Base-by-base conservation (phyloP, 331 rosid species). In the Prunus yedoensis region DNA sequence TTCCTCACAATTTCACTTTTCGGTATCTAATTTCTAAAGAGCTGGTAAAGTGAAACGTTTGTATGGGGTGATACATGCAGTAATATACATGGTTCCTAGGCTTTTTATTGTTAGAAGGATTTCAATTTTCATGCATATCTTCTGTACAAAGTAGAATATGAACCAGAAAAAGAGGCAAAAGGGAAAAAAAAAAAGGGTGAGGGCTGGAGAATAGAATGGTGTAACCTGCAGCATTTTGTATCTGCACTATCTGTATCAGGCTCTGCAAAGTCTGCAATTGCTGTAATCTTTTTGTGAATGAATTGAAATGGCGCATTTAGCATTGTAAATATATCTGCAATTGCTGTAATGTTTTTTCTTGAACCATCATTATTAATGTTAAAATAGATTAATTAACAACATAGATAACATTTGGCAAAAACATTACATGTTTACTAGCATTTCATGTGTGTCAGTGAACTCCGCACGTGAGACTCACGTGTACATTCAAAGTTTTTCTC, bases 21-120 rank as follows among this genome's bases (percentile, higher is more conserved):
- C 90, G 99, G 77, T 95, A 92, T 84, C 89, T 95, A 49, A 84
- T 95, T 64, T 91, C 86, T 4, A 92, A 93, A 77, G 99, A 95
- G 79, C 76, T 89, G 47, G 82, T 90, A 73, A 90, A 88, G 82
- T 92, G 88, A 90, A 38, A 64, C 47, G 12, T 38, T 76, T 67
- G 74, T 77, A 68, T 23, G 32, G 49, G 15, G 65, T 18, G 52
- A 43, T 27, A 71, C n/a, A 28, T 66, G 52, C 62, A 56, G 66
- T 47, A 9, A 66, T 69, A 23, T 63, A 81, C 79, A 70, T 70
- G 52, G 76, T 77, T 58, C 45, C 59, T 50, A 71, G 50, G 76
- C 10, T 67, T 80, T 38, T 59, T 21, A 23, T 75, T 41, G 67
- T 46, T 38, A 32, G 66, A 46, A 58, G 11, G 68, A 59, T 70